Percentiles rank a stretch among this genome's conserved stretches.
Conservation (phyloP, 805 yeast species). For the Nakazawaea laoshanensis region DNA sequence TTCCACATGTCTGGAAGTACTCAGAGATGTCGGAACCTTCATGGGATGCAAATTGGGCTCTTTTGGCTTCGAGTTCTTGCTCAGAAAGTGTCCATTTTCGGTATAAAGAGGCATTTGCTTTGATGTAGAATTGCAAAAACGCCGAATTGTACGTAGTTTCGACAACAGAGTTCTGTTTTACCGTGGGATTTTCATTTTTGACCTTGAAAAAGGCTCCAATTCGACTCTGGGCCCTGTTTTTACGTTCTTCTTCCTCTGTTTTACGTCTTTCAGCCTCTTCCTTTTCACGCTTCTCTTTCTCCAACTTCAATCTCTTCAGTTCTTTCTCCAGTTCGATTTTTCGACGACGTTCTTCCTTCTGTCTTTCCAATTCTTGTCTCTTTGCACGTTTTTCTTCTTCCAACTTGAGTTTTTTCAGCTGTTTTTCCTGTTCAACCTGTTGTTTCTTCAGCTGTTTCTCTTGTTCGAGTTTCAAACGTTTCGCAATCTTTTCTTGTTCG, state of each 20-base stretch:
- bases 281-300: constrained; percentile 20
- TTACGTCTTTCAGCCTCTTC: constrained; percentile 12
- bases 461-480: constrained; percentile 17
- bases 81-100: not conserved
- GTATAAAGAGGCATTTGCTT: constrained; percentile 7
- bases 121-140: constrained; percentile 5
- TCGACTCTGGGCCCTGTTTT: constrained; percentile 16
- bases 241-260: constrained; percentile 11
- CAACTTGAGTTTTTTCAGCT: constrained; percentile 13
- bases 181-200: constrained; percentile 5
- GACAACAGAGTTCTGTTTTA: too few species aligned
- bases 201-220: constrained; percentile 25
- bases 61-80: constrained; percentile 1
- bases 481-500: constrained; percentile 17
- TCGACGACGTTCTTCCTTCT: constrained; percentile 19
- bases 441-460: constrained; percentile 19
- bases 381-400: constrained; percentile 14
- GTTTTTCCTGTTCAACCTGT: constrained; percentile 9
- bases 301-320: constrained; percentile 25
- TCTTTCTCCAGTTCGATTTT: constrained; percentile 20
- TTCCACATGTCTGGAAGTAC: not conserved
- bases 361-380: constrained; percentile 17
- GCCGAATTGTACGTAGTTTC: constrained; percentile 1
- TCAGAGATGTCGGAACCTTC: not conserved
- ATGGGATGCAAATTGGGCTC: constrained; percentile 3